Evolutionary conservation across 352 stramenopile species (phyloP).

Genomic region (Phytophthora ohioensis): DNA sequence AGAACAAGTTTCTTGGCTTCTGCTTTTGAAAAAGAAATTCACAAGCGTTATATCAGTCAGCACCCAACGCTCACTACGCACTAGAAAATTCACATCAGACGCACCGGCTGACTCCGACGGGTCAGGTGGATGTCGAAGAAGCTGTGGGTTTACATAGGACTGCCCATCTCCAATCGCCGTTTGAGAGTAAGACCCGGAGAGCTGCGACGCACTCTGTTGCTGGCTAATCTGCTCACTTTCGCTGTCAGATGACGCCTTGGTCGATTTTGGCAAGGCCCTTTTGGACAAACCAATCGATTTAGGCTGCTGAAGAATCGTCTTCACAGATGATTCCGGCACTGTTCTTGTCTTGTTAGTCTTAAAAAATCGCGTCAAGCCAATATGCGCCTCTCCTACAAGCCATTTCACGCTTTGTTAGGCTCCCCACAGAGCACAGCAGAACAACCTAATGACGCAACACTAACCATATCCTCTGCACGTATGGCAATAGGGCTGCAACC

Average conservation of each 20-base stretch:
- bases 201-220: slow-evolving; percentile 14
- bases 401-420: slow-evolving; percentile 17
- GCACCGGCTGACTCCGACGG: slow-evolving; percentile 31
- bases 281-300: slow-evolving; percentile 57
- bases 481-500: slow-evolving; percentile 90
- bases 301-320: slow-evolving; percentile 42
- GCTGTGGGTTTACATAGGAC: slow-evolving; percentile 79
- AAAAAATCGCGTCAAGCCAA: slow-evolving; percentile 87
- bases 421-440: background rate
- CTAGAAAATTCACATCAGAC: slow-evolving; percentile 8
- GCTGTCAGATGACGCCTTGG: slow-evolving; percentile 24
- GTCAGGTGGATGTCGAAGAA: slow-evolving; percentile 48
- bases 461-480: slow-evolving; percentile 75
- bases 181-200: slow-evolving; percentile 26
- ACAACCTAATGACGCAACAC: slow-evolving; percentile 1
- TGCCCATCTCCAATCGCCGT: slow-evolving; percentile 81
- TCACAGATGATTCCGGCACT: slow-evolving; percentile 31
- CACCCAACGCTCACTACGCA: slow-evolving; percentile 1
- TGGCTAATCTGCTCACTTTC: slow-evolving; percentile 30
- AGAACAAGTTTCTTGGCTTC: slow-evolving; percentile 12
- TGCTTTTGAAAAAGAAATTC: slow-evolving; percentile 18
- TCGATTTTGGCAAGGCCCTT: slow-evolving; percentile 26
- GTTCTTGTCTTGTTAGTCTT: slow-evolving; percentile 73
- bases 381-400: slow-evolving; percentile 76
- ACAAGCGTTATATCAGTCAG: slow-evolving; percentile 11